Percentiles rank a stretch among this genome's conserved stretches.
phyloP scores from a whole-genome alignment of 169 alveolate genomes.

The Sarcocystis neurona region DNA sequence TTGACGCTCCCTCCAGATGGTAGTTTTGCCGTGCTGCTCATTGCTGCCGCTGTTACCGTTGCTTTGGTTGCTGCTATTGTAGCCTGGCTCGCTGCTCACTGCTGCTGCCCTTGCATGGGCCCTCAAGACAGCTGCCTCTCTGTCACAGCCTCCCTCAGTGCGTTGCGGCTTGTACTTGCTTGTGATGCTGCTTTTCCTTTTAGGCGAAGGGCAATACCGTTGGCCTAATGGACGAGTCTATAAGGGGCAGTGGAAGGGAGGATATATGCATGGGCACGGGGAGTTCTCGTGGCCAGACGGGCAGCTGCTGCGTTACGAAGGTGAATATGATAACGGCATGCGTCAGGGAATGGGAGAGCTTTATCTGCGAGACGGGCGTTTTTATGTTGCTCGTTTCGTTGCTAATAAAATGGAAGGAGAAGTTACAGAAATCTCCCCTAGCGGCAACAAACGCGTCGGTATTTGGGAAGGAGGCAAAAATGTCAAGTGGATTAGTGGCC shows the following conservation, averaged over 20 bases:
- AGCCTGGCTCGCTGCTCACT: neutral
- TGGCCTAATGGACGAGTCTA: constrained; percentile 82
- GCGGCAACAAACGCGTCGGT: constrained; percentile 71
- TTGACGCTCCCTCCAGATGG: no score
- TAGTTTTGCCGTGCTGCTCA: no score
- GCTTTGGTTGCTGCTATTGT: neutral
- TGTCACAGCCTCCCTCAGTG: neutral
- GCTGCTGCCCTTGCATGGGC: neutral
- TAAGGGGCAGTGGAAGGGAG: constrained; percentile 73
- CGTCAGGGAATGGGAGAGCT: constrained; percentile 75
- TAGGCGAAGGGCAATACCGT: constrained; percentile 80
- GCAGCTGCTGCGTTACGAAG: constrained; percentile 69
- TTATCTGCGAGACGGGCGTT: constrained; percentile 77
- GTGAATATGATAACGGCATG: constrained; percentile 70
- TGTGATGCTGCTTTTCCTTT: neutral
- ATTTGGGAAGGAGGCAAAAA: constrained; percentile 19
- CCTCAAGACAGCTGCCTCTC: neutral
- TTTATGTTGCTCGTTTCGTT: constrained; percentile 72
- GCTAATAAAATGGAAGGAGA: constrained; percentile 36
- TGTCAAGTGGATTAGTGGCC: constrained; percentile 12
- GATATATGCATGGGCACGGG: constrained; percentile 87
- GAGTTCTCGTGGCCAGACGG: constrained; percentile 78
- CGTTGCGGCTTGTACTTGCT: no score
- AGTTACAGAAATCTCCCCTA: constrained; percentile 71
- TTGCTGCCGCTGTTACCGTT: neutral